Conservation (phyloP, 1,284 basidiomycete genomes). For the Peniophora sp. region DNA sequence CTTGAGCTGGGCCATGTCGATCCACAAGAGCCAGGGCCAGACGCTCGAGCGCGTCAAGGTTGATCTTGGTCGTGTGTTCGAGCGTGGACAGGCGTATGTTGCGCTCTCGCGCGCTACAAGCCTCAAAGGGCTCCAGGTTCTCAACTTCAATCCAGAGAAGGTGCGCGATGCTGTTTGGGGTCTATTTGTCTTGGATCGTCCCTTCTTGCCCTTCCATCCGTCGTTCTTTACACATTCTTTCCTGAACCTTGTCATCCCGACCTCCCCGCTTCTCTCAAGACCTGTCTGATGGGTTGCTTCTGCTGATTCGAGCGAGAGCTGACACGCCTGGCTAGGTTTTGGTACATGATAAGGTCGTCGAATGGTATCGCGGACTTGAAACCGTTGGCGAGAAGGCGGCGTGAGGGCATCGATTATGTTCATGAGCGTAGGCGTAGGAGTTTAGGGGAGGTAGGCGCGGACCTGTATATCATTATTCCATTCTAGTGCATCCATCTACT, state of each 20-base stretch:
- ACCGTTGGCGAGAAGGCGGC: slow-evolving; percentile 6
- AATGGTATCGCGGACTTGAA: slow-evolving; percentile 28
- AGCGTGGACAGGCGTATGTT: slow-evolving; percentile 84
- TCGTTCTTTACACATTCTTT: too few species aligned
- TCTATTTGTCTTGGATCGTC: neutral
- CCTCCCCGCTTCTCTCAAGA: too few species aligned
- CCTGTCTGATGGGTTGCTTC: neutral
- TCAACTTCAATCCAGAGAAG: slow-evolving; percentile 70
- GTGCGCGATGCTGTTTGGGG: slow-evolving; percentile 30
- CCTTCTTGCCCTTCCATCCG: neutral
- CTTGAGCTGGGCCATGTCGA: slow-evolving; percentile 88
- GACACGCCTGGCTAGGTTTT: slow-evolving; percentile 20
- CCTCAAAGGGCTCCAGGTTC: slow-evolving; percentile 76
- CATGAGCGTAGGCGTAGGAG: too few species aligned
- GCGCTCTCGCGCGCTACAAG: slow-evolving; percentile 88
- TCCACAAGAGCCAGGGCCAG: slow-evolving; percentile 92
- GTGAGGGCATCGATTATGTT: too few species aligned
- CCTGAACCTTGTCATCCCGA: too few species aligned
- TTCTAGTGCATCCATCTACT: too few species aligned
- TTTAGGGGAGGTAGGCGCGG: too few species aligned
- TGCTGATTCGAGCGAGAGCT: neutral
- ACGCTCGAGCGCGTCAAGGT: slow-evolving; percentile 83
- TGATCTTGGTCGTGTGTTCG: slow-evolving; percentile 76
- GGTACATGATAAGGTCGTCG: slow-evolving; percentile 28
- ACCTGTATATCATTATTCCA: too few species aligned